Evolutionary conservation across 352 stramenopile species (phyloP), one percentile per base, ranked within the genome.

Genomic region (Thraustochytrium striatum): DNA sequence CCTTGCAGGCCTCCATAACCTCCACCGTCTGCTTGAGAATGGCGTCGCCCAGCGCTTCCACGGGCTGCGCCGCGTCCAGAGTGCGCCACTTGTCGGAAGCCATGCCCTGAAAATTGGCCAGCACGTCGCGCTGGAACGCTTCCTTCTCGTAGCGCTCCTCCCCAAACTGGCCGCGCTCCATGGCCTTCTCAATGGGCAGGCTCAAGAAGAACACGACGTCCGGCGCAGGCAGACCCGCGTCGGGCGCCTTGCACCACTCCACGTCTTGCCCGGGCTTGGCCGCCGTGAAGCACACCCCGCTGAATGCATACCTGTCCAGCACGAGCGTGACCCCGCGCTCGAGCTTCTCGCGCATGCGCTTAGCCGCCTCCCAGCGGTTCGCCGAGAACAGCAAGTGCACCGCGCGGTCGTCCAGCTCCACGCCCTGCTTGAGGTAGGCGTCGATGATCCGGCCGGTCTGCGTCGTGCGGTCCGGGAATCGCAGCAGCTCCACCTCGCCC

Each of bases 371-470:
- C 97, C 96, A 99, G 59, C 97, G 93, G 87, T 99, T 99, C 25
- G 96, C 95, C 43, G 93, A 96, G 87, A 99, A 99, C 33, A 99
- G 88, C 50, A 99, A 87, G 86, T 99, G 97, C 72, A 99, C 96
- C 32, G 91, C 93, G 57, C 91, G 90, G 89, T 99, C 96, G 85
- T 99, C 94, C 86, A 99, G 91, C 55, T 88, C 83, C 2, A 84
- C 89, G 50, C 83, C 88, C 69, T 87, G 94, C 47, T 89, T 92
- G 30, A 99, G 85, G 85, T 99, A 99, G 58, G 88, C 79, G 84
- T 99, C 92, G 85, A 99, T 99, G 39, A 97, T 90, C 81, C 93
- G 84, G 16, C 97, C 97, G 69, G 99, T 98, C 57, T 89, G 84
- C 21, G 92, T 95, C 62, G 85, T 91, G 65, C 90, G 85, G 83